phyloP scores from a whole-genome alignment of 768 basidiomycete species.

The Leccinellum rugosiceps region DNA sequence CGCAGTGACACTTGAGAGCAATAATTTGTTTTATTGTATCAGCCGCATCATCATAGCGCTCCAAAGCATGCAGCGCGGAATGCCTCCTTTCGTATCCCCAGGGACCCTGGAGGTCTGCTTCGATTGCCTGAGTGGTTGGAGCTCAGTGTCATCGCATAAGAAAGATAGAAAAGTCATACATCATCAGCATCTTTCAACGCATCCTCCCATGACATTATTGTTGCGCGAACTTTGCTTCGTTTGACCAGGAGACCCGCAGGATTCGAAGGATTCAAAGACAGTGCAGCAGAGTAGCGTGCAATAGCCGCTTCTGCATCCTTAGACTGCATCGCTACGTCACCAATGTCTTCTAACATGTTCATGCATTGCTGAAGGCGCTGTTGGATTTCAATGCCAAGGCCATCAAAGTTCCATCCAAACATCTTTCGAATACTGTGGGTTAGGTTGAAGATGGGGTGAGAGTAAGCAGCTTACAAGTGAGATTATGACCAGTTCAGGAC shows the following conservation, averaged over 20 bases:
- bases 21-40: neutral
- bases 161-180: neutral
- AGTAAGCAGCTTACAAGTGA: conserved; percentile 4
- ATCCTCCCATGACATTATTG: conserved; percentile 1
- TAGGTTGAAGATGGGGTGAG: no score
- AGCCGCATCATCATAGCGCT: neutral
- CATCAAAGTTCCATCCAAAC: conserved; percentile 14
- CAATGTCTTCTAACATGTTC: neutral
- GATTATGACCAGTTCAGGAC: neutral
- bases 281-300: neutral
- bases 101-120: neutral
- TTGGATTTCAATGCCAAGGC: neutral
- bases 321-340: neutral
- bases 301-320: conserved; percentile 1
- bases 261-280: neutral
- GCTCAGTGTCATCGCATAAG: neutral
- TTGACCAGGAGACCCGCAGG: conserved; percentile 2
- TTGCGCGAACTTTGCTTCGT: conserved; percentile 3
- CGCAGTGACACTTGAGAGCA: no score
- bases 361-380: neutral
- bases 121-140: neutral
- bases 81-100: conserved; percentile 4
- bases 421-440: neutral
- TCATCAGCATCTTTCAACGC: conserved; percentile 5
- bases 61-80: neutral